phyloP scores from a whole-genome alignment of 2,329 filamentous ascomycete genomes.

The Monosporascus ibericus region DNA sequence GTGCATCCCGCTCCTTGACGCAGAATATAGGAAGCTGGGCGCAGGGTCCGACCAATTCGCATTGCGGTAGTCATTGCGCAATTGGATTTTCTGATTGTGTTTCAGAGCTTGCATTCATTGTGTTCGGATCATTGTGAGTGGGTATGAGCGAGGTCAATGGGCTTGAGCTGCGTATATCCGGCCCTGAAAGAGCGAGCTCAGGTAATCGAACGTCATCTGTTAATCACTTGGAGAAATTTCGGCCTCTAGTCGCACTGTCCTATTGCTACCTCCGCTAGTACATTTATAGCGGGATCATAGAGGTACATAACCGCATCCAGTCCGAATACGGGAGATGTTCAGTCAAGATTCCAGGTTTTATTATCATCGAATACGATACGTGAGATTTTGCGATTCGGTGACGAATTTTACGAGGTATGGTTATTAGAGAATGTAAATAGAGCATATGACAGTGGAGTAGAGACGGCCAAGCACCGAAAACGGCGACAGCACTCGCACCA shows the following conservation, averaged over 20 bases:
- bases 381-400: too few species aligned
- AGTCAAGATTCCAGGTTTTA: too few species aligned
- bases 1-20: slow-evolving; percentile 6
- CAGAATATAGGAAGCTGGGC: slow-evolving; percentile 6
- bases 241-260: neutral
- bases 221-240: slow-evolving; percentile 12
- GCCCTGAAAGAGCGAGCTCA: slow-evolving; percentile 2
- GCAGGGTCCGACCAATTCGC: slow-evolving; percentile 12
- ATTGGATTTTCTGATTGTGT: slow-evolving; percentile 4
- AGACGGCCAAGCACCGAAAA: too few species aligned
- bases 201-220: slow-evolving; percentile 18
- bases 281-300: neutral
- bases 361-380: too few species aligned
- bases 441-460: too few species aligned
- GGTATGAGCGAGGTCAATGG: too few species aligned
- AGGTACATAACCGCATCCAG: neutral
- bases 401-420: too few species aligned
- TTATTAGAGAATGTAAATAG: too few species aligned
- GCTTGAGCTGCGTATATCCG: too few species aligned
- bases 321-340: too few species aligned
- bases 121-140: neutral
- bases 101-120: neutral
- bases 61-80: slow-evolving; percentile 15
- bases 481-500: too few species aligned
- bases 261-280: neutral